Percentiles rank a stretch among this genome's conserved stretches.
These are phyloP conservation scores for Fusarium domesticum DNA, from an alignment of 2,329 filamentous ascomycete genomes.

Conservation along the genomic window DNA sequence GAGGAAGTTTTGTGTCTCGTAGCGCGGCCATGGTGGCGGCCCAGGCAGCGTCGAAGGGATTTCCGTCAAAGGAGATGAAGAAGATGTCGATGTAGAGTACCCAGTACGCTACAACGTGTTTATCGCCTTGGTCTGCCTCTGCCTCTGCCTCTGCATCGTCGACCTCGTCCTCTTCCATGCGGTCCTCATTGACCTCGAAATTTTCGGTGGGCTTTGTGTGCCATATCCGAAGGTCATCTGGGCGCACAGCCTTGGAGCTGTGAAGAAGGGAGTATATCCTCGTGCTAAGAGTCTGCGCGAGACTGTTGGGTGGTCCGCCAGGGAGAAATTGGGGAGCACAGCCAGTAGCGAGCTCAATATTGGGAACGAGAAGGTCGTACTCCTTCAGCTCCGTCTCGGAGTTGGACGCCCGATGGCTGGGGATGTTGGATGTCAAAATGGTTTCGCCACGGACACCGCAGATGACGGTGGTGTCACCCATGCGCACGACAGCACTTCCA, in stretches of 20 bases:
- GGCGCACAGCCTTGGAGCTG: slow-evolving; percentile 62
- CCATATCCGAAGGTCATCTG: slow-evolving; percentile 70
- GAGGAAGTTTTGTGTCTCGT: slow-evolving; percentile 71
- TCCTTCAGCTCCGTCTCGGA: slow-evolving; percentile 51
- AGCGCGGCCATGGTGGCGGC: slow-evolving; percentile 78
- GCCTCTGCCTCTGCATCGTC: slow-evolving; percentile 28
- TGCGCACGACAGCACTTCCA: slow-evolving; percentile 82
- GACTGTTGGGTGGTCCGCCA: slow-evolving; percentile 72
- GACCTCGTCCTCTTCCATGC: slow-evolving; percentile 38
- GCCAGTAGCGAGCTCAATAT: slow-evolving; percentile 88
- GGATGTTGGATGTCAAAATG: slow-evolving; percentile 70
- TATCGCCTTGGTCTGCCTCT: slow-evolving; percentile 35
- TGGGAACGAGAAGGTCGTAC: slow-evolving; percentile 80
- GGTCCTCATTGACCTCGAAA: slow-evolving; percentile 44
- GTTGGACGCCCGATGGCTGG: slow-evolving; percentile 55
- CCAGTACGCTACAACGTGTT: slow-evolving; percentile 81
- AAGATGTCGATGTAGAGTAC: slow-evolving; percentile 92
- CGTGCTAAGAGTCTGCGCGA: slow-evolving; percentile 83
- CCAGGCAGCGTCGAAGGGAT: slow-evolving; percentile 90
- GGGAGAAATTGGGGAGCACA: slow-evolving; percentile 83
- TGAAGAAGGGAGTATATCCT: slow-evolving; percentile 75
- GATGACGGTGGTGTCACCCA: slow-evolving; percentile 90
- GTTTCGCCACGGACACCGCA: slow-evolving; percentile 89
- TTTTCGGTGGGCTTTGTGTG: slow-evolving; percentile 52
- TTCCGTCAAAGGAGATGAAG: slow-evolving; percentile 89